Base-by-base conservation (phyloP, 768 basidiomycete genomes). In the Filobasidium floriforme region DNA sequence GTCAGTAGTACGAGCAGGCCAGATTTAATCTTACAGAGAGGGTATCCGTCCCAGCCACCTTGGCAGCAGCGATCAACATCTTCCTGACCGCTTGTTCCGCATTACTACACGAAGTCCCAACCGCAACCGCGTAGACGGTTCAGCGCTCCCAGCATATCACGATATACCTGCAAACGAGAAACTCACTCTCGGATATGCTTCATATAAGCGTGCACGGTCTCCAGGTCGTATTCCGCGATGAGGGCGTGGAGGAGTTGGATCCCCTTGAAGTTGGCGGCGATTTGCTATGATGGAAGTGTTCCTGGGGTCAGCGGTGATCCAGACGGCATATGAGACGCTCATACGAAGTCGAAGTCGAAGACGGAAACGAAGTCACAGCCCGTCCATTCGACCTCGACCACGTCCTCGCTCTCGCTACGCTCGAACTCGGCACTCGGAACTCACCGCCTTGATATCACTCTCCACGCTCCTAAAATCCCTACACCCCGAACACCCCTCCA, bases 201-300 rank as follows among this genome's bases (percentile, higher is more conserved):
- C 92, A 94, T 94, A 78, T 94, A 94, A 73, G 89, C 86, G 54
- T 94, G 92, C 4, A 98, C 93, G 0, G 86, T 91, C 66, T 85
- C 80, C 49, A 96, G 82, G 7, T 87, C 84, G 71, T 94, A 94
- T 70, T 98, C 93, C 6, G 86, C 83, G 60, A 94, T 87, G 71
- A 97, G 72, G 86, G 86, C 85, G 72, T 88, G 88, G 67, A 94
- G 87, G 3, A 92, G 82, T 70, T 89, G 87, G 41, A 90, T 86
- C 14, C 91, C 93, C 79, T 93, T 92, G 78, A 92, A 85, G 75
- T 96, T 96, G 3, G 72, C 75, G 10, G 74, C 72, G 24, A 76
- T 69, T 63, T 73, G 71, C 57, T 62, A 62, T 40, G 3, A n/a
- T n/a, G n/a, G n/a, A n/a, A n/a, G n/a, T n/a, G n/a, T n/a, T n/a